These are phyloP conservation scores for Lagenidium sp. DNA, from an alignment of 352 stramenopile genomes.

Conservation along the genomic window DNA sequence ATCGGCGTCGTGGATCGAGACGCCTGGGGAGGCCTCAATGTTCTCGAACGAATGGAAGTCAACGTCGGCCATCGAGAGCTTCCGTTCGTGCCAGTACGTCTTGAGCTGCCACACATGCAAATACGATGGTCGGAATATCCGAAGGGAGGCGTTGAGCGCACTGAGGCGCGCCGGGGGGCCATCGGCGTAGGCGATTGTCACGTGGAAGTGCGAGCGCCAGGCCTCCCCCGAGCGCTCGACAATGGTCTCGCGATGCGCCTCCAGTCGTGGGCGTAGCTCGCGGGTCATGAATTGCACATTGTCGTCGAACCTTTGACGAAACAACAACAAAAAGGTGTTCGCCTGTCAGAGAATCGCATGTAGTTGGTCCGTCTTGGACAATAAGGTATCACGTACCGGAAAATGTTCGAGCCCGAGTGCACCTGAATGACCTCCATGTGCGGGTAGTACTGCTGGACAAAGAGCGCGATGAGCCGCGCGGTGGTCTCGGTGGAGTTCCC, in stretches of 20 bases:
- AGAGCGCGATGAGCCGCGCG: slow-evolving; percentile 89
- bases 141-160: slow-evolving; percentile 94
- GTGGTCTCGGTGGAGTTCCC: slow-evolving; percentile 96
- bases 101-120: slow-evolving; percentile 99
- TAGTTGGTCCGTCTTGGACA: too few relatives aligned
- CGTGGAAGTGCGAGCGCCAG: slow-evolving; percentile 92
- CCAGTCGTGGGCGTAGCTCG: slow-evolving; percentile 91
- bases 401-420: slow-evolving; percentile 96
- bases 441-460: slow-evolving; percentile 89
- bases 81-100: slow-evolving; percentile 97
- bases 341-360: too few relatives aligned
- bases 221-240: slow-evolving; percentile 86
- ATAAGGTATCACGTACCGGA: slow-evolving; percentile 34
- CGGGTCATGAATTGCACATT: slow-evolving; percentile 97
- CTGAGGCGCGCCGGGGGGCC: slow-evolving; percentile 92
- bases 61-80: slow-evolving; percentile 93
- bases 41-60: slow-evolving; percentile 96
- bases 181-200: slow-evolving; percentile 96
- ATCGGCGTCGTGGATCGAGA: slow-evolving; percentile 73
- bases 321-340: too few relatives aligned
- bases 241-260: slow-evolving; percentile 91
- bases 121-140: slow-evolving; percentile 92
- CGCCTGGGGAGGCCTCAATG: slow-evolving; percentile 93
- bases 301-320: slow-evolving; percentile 87
- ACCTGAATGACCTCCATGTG: slow-evolving; percentile 92